Evolutionary conservation across 306 rosid species (phyloP), one percentile per base, ranked within the genome.

Genomic region (Ziziphus jujuba): DNA sequence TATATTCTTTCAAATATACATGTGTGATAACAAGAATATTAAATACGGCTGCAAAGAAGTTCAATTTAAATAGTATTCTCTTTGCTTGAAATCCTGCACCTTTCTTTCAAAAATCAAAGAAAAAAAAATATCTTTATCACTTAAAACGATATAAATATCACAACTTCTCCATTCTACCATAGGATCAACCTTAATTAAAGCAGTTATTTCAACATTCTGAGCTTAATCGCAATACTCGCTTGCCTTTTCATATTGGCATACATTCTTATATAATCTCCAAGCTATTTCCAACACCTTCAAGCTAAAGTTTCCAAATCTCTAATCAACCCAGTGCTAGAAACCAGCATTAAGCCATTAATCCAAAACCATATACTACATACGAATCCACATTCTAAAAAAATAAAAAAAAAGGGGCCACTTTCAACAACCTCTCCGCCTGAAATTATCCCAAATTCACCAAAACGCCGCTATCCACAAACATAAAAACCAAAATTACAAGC

Each of bases 1-100:
- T 66, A 20, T 24, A 68, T 38, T 58, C 21, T 51, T 56, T 73
- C 63, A 58, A 76, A 19, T 24, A 17, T 22, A 28, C 34, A 67
- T 57, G 33, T n/a, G 31, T 38, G 36, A 19, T 49, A 51, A 24
- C 43, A 68, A 56, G 45, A 19, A 24, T 19, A 24, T 25, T 14
- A 51, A 5, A 12, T 8, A 72, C 11, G 21, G 20, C 11, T 38
- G n/a, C 8, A 25, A 19, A 24, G 9, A 17, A 22, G 15, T 38
- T 20, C 31, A 44, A 77, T 62, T 12, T 3, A 55, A 56, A 49
- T 52, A 35, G 55, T n/a, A 25, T 44, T 23, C 47, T 12, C 4
- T 19, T 3, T 13, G 23, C 24, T 56, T 5, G 8, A 35, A 35
- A 5, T 35, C 5, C 8, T 5, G 40, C 40, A 35, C 40, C 8